phyloP scores from a whole-genome alignment of 2,329 filamentous ascomycete species.

The Curvularia sp. region DNA sequence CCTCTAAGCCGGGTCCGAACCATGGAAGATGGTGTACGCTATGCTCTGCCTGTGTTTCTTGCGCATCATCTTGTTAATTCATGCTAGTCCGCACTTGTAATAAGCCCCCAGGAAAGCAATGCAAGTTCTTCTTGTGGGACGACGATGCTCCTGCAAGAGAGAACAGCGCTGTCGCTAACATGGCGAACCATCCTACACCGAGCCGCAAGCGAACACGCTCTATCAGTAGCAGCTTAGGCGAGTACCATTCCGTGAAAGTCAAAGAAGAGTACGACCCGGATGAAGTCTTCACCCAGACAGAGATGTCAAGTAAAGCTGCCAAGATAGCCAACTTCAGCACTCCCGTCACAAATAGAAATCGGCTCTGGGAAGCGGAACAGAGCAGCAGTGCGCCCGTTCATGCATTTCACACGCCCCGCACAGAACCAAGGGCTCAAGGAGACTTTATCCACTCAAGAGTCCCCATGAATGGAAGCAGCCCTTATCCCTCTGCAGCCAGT shows the following conservation, averaged over 20 bases:
- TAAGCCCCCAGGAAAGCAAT: slow-evolving; percentile 51
- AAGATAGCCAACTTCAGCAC: slow-evolving; percentile 50
- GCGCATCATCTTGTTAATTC: not conserved
- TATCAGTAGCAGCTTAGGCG: slow-evolving; percentile 37
- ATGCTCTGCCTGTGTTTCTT: not conserved
- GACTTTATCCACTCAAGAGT: slow-evolving; percentile 26
- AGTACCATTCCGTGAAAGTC: slow-evolving; percentile 43
- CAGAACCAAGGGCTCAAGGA: slow-evolving; percentile 16
- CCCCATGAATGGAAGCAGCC: slow-evolving; percentile 11
- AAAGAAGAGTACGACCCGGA: slow-evolving; percentile 42
- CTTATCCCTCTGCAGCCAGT: slow-evolving; percentile 25
- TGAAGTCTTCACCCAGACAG: slow-evolving; percentile 32
- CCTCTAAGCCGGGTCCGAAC: slow-evolving; percentile 64
- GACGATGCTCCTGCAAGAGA: slow-evolving; percentile 60
- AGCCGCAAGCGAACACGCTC: slow-evolving; percentile 42
- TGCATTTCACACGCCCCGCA: slow-evolving; percentile 42
- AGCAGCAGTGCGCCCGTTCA: slow-evolving; percentile 8
- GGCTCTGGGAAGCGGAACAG: slow-evolving; percentile 50
- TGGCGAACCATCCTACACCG: slow-evolving; percentile 15
- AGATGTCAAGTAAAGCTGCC: slow-evolving; percentile 53
- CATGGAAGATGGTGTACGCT: slow-evolving; percentile 60
- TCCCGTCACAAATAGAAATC: slow-evolving; percentile 38
- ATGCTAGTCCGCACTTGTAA: not conserved
- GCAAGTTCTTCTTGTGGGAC: slow-evolving; percentile 66
- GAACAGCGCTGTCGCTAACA: slow-evolving; percentile 50